Evolutionary conservation across 495 filamentous ascomycete species (phyloP).

Genomic region (Eremomyces bilateralis): DNA sequence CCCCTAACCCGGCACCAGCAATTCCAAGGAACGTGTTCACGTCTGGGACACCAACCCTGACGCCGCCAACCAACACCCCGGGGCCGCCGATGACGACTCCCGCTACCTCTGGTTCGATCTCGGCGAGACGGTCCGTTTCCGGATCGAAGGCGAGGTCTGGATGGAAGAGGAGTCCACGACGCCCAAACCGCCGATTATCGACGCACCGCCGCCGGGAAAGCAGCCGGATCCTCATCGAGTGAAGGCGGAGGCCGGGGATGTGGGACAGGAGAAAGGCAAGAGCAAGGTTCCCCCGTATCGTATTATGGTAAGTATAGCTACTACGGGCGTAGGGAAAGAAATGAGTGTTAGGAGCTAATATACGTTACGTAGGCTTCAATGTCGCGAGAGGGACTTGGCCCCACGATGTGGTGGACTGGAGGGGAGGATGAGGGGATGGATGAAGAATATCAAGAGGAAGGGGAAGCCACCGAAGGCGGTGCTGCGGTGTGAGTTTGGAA

Average conservation of each 20-base stretch:
- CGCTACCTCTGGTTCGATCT: conserved; percentile 59
- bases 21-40: too few species aligned
- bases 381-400: conserved; percentile 8
- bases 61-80: too few species aligned
- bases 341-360: background rate
- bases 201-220: too few species aligned
- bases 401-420: conserved; percentile 13
- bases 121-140: conserved; percentile 66
- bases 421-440: too few species aligned
- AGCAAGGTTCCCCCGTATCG: conserved; percentile 50
- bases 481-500: too few species aligned
- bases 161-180: conserved; percentile 61
- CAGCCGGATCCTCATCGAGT: too few species aligned
- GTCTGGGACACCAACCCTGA: too few species aligned
- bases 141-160: conserved; percentile 69
- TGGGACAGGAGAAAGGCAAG: conserved; percentile 26
- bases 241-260: conserved; percentile 28
- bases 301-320: conserved; percentile 21
- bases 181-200: too few species aligned
- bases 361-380: conserved; percentile 9
- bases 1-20: too few species aligned
- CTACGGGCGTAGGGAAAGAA: background rate
- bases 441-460: too few species aligned
- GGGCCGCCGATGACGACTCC: conserved; percentile 46
- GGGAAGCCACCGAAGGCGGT: too few species aligned